Evolutionary conservation across 2,329 filamentous ascomycete genomes (phyloP).

Genomic region (Plenodomus lindquistii): DNA sequence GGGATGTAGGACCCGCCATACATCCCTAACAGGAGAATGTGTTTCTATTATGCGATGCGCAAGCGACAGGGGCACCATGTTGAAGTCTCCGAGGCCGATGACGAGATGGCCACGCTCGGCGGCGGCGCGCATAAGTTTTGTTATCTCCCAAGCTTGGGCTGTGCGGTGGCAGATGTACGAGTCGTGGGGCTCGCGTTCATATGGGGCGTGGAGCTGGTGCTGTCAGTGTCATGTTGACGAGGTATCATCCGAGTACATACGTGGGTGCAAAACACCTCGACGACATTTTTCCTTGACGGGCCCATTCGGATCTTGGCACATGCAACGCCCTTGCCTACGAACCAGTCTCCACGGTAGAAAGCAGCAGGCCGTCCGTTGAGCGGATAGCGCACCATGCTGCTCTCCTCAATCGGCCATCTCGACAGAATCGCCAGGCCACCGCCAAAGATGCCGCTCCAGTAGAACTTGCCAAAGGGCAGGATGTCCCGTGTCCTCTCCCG

Average conservation of each 20-base stretch:
- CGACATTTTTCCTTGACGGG: conserved; percentile 63
- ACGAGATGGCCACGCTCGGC: conserved; percentile 80
- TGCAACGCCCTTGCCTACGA: conserved; percentile 91
- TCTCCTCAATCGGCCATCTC: conserved; percentile 89
- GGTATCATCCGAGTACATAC: conserved; percentile 43
- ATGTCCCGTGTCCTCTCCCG: conserved; percentile 72
- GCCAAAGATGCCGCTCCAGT: conserved; percentile 85
- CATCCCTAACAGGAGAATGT: conserved; percentile 76
- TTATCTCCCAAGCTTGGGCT: conserved; percentile 92
- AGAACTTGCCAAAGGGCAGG: conserved; percentile 91
- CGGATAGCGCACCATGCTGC: conserved; percentile 82
- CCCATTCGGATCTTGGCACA: conserved; percentile 78
- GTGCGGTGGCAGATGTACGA: conserved; percentile 89
- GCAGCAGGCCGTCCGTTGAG: conserved; percentile 91
- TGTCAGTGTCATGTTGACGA: conserved; percentile 43
- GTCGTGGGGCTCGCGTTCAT: conserved; percentile 77
- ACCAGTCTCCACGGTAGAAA: conserved; percentile 95
- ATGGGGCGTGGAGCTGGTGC: conserved; percentile 74
- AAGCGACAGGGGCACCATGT: conserved; percentile 88
- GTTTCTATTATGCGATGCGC: conserved; percentile 81
- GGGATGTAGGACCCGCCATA: conserved; percentile 83
- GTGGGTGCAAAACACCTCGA: conserved; percentile 94
- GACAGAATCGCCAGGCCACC: conserved; percentile 87
- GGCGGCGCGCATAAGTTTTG: conserved; percentile 83
- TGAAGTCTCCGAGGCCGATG: conserved; percentile 89